Evolutionary conservation across 257 asterid species (phyloP), one percentile per base, ranked within the genome.

Genomic region (Prunella vulgaris): DNA sequence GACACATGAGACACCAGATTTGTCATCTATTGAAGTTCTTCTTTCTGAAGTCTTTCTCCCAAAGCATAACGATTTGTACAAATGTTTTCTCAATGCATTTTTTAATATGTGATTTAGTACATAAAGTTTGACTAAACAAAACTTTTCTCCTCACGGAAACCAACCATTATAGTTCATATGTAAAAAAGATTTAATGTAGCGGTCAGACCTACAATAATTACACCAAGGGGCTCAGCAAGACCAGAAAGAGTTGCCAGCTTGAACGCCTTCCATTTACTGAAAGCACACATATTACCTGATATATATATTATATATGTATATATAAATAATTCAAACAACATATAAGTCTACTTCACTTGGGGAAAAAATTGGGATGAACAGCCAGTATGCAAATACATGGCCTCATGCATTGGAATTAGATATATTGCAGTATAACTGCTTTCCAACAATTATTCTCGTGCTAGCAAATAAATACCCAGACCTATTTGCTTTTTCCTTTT

Each of bases 231-330:
- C 84, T 93, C 98, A 2, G 97, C 97, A 4, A 93, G 76, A 63
- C 98, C 98, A 72, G 98, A 90, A 73, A 93, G 96, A 20, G 96
- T 90, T 44, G 98, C 98, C 79, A 93, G 72, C 86, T 93, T 93
- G 88, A 93, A 93, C n/a, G 98, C 98, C 82, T 88, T 85, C 98
- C 98, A 93, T 88, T 93, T 93, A 85, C 98, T 93, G 77, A 60
- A 75, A 60, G 32, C 48, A 58, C 59, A 71, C 20, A 68, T 18
- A 42, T 38, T 56, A 66, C 13, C 28, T 35, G 14, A 60, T 24
- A 28, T 25, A 40, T 63, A 18, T 2, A n/a, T n/a, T n/a, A n/a
- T n/a, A n/a, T n/a, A n/a, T n/a, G n/a, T n/a, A n/a, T n/a, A n/a
- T n/a, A n/a, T n/a, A 44, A 10, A 32, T 6, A 44, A 32, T 54